A percentile compares a stretch with the other conserved stretches of the same genome.
Evolutionary conservation across 768 basidiomycete species (phyloP).

Genomic region (Pisolithus microcarpus): DNA sequence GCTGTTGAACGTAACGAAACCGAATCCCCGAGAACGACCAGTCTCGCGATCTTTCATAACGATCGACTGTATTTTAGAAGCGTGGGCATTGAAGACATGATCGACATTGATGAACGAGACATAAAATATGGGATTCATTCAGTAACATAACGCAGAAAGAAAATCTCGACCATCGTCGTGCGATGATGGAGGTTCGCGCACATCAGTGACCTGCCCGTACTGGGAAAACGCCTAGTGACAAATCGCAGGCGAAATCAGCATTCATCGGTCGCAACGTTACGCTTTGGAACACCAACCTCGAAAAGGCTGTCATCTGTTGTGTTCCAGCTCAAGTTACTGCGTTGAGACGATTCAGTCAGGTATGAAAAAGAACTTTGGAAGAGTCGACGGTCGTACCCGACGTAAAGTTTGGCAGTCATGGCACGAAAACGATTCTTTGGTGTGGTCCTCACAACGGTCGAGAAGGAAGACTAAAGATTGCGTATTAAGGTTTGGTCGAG

Average conservation of each 20-base stretch:
- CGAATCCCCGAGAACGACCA: slow-evolving; percentile 51
- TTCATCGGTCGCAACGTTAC: background rate
- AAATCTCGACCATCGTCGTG: slow-evolving; percentile 26
- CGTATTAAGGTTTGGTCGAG: slow-evolving; percentile 12
- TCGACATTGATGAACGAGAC: slow-evolving; percentile 4
- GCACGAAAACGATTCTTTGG: slow-evolving; percentile 11
- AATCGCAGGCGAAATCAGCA: background rate
- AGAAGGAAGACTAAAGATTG: slow-evolving; percentile 1
- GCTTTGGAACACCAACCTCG: slow-evolving; percentile 14
- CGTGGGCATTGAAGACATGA: background rate
- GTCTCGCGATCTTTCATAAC: slow-evolving; percentile 48
- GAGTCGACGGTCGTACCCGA: slow-evolving; percentile 17
- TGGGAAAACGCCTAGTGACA: slow-evolving; percentile 34
- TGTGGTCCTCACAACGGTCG: slow-evolving; percentile 4
- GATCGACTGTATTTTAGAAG: slow-evolving; percentile 17
- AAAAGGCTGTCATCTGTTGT: slow-evolving; percentile 24
- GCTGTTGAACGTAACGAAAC: slow-evolving; percentile 40
- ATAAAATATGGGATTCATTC: slow-evolving; percentile 21
- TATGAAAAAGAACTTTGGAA: background rate
- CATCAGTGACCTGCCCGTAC: slow-evolving; percentile 43
- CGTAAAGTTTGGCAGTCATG: slow-evolving; percentile 29
- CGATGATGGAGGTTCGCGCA: slow-evolving; percentile 33
- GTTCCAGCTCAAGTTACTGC: slow-evolving; percentile 29
- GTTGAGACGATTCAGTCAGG: background rate
- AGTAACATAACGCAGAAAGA: slow-evolving; percentile 17